Conservation (phyloP, 176 grass and related monocot species). For the Dactylis glomerata region DNA sequence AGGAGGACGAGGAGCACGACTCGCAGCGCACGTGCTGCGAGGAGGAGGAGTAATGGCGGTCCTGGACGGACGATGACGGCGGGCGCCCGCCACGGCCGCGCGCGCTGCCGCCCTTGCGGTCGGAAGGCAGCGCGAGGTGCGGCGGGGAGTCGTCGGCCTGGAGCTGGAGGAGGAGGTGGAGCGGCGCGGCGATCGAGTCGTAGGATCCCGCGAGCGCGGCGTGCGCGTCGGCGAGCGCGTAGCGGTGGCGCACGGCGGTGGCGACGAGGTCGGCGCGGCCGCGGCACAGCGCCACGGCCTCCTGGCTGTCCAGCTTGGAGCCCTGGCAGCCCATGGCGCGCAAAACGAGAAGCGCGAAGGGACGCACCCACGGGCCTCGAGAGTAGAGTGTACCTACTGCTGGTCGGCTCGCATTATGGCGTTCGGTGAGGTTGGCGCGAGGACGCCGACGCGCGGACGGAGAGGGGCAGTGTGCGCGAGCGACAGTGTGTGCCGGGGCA, state of each 20-base stretch:
- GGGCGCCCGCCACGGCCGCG: not conserved
- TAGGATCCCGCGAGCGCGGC: slow-evolving; percentile 56
- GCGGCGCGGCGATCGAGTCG: slow-evolving; percentile 47
- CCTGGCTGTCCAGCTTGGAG: slow-evolving; percentile 82
- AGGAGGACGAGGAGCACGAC: not conserved
- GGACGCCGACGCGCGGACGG: not conserved
- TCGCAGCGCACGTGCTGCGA: slow-evolving; percentile 33
- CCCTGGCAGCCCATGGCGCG: slow-evolving; percentile 71
- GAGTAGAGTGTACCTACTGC: not conserved
- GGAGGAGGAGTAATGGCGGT: not conserved
- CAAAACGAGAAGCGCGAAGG: not conserved
- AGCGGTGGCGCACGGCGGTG: slow-evolving; percentile 75
- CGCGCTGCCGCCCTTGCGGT: not conserved
- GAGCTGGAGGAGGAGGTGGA: slow-evolving; percentile 53
- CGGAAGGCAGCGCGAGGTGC: slow-evolving; percentile 12
- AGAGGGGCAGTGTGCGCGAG: not conserved
- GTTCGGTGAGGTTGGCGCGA: slow-evolving; percentile 47
- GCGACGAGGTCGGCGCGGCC: slow-evolving; percentile 65
- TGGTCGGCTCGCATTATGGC: slow-evolving; percentile 26
- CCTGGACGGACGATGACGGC: not conserved
- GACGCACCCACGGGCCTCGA: not conserved
- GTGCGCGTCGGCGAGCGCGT: slow-evolving; percentile 70
- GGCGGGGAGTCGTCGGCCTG: not conserved
- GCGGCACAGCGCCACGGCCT: slow-evolving; percentile 72
- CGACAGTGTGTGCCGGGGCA: not conserved